Percentiles rank a stretch among this genome's conserved stretches.
These are phyloP conservation scores for Vitis vinifera DNA, from an alignment of 164 flowering plant species.

Conservation along the genomic window ASM3070453v1 NC_081816.1:9681001-9681500, in stretches of 20 bases:
- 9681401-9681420: conserved; percentile 58
- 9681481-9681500: conserved; percentile 43
- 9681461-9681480: conserved; percentile 48
- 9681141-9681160: conserved; percentile 45
- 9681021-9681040: conserved; percentile 61
- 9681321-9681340: conserved; percentile 67
- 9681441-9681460: conserved; percentile 68
- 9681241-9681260: conserved; percentile 50
- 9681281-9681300: conserved; percentile 55
- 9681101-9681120: conserved; percentile 55
- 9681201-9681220: conserved; percentile 62
- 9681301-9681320: conserved; percentile 51
- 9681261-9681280: conserved; percentile 53
- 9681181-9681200: conserved; percentile 36
- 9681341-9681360: conserved; percentile 53
- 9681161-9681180: conserved; percentile 50
- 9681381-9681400: conserved; percentile 58
- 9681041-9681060: conserved; percentile 49
- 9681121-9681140: conserved; percentile 45
- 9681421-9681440: conserved; percentile 62
- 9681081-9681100: conserved; percentile 60
- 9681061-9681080: conserved; percentile 51
- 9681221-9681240: conserved; percentile 48
- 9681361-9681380: conserved; percentile 49
- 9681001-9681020: conserved; percentile 56